Evolutionary conservation across 176 grass and related monocot genomes (phyloP).

Genomic region (Oropetium thomaeum): DNA sequence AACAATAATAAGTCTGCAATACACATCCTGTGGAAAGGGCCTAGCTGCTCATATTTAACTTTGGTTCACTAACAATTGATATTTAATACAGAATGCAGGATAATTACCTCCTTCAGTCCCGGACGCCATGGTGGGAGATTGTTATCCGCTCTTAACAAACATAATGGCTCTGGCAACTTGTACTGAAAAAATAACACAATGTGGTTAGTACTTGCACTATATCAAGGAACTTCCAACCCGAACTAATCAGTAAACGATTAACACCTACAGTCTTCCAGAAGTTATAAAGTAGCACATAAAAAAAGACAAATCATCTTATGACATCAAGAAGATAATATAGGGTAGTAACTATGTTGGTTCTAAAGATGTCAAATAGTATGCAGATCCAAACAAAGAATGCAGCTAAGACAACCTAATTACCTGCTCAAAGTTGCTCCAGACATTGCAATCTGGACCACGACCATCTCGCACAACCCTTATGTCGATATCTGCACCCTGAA

Average conservation of each 20-base stretch:
- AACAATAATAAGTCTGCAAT: neutral
- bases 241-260: neutral
- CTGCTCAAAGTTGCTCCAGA: constrained; percentile 99
- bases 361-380: neutral
- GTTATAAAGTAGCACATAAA: neutral
- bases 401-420: constrained; percentile 28
- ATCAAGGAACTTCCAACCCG: constrained; percentile 10
- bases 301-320: neutral
- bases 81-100: neutral
- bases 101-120: constrained; percentile 74
- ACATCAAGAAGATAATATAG: neutral
- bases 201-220: constrained; percentile 8
- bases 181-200: constrained; percentile 60
- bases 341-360: neutral
- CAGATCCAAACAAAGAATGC: neutral
- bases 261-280: neutral
- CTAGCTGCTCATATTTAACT: neutral
- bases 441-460: constrained; percentile 87
- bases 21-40: neutral
- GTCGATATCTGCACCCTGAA: constrained; percentile 99
- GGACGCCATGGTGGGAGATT: constrained; percentile 88
- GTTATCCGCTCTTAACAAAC: constrained; percentile 86
- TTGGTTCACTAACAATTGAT: neutral
- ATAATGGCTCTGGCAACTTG: constrained; percentile 76
- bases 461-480: constrained; percentile 98